Evolutionary conservation across 345 rosid species (phyloP), one percentile per base, ranked within the genome.

Genomic region (Toxicodendron radicans): DNA sequence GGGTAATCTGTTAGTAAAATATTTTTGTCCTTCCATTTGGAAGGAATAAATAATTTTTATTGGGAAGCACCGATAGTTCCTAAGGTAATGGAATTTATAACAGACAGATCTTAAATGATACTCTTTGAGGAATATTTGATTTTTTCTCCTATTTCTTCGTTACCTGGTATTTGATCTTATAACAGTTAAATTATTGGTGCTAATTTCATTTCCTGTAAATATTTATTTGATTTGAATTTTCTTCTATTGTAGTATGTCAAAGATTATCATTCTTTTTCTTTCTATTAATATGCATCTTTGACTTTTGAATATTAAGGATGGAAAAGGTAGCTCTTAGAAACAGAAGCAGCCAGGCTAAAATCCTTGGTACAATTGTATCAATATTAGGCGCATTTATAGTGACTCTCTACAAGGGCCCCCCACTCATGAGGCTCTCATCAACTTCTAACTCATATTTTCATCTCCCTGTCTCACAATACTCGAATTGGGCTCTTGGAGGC

Each of bases 371-470:
- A 13, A 2, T 78, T 66, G 20, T 79, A 17, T 87, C 87, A 38
- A 83, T 87, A 69, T 73, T 24, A 5, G 72, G 80, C 21, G 82
- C 84, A 71, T 81, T 80, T 46, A 79, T 83, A 30, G 86, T 85
- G 16, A 81, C 84, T 78, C 81, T 87, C 10, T 85, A 85, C 70
- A 81, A 80, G 52, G 90, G 88, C 64, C 88, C 85, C 3, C 7
- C 64, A 6, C 11, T 82, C 14, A n/a, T 70, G 60, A n/a, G 60
- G 3, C 35, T 9, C 43, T 20, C 73, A 14, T 58, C 53, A 65
- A 32, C 64, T 49, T 9, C 78, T 23, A 35, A 58, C 32, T 33
- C 56, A 0, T 1, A 30, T 43, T 59, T 58, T 27, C 64, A 69
- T 35, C 76, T 48, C 62, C 77, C 79, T 35, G 24, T 41, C 18